Conservation (phyloP, 75 land plant genomes). For the Cupressus sempervirens region DNA sequence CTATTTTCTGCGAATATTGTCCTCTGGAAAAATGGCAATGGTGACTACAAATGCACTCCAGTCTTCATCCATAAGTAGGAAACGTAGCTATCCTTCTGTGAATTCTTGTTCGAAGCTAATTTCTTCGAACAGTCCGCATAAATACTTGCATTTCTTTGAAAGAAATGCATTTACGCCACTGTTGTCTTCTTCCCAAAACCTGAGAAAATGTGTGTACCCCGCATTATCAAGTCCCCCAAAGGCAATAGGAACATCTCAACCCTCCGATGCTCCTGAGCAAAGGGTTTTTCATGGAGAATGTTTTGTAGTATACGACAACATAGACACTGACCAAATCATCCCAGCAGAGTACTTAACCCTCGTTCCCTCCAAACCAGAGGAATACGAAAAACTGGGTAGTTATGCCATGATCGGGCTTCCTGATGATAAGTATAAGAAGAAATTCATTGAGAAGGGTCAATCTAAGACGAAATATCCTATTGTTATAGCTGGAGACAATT, state of each 20-base stretch:
- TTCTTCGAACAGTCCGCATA: neutral
- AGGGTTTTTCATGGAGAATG: constrained; percentile 73
- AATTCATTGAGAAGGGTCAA: constrained; percentile 58
- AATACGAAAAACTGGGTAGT: constrained; percentile 90
- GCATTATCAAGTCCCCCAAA: neutral
- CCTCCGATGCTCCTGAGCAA: neutral
- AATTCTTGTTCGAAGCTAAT: neutral
- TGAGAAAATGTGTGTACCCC: neutral
- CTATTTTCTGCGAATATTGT: too few relatives aligned
- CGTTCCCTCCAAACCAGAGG: constrained; percentile 92
- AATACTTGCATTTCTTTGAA: neutral
- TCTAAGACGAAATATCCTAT: constrained; percentile 52
- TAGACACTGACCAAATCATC: constrained; percentile 98
- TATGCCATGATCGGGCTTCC: constrained; percentile 81
- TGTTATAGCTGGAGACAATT: constrained; percentile 81
- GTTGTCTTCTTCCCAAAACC: neutral
- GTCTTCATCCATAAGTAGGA: neutral
- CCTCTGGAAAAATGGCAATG: neutral
- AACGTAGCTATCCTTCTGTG: neutral
- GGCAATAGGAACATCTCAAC: constrained; percentile 6
- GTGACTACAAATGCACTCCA: neutral
- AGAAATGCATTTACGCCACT: neutral
- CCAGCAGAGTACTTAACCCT: constrained; percentile 94
- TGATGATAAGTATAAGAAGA: constrained; percentile 27
- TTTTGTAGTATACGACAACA: constrained; percentile 87